Evolutionary conservation across 495 filamentous ascomycete genomes (phyloP).

Genomic region (Parachaetomium inaequale): DNA sequence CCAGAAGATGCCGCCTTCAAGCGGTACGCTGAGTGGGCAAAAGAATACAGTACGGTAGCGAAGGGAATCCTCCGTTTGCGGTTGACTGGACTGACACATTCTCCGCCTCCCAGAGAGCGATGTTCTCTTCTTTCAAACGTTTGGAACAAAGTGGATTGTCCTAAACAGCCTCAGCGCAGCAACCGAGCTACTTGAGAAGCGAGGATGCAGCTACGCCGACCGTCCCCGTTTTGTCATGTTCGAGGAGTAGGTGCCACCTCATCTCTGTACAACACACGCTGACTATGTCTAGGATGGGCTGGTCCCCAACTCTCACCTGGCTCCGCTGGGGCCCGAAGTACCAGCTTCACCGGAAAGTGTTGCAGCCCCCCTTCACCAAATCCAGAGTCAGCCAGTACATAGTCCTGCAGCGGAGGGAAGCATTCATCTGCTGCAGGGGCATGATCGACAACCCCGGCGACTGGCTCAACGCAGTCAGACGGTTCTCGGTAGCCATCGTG

Average conservation of each 20-base stretch:
- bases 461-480: conserved; percentile 28
- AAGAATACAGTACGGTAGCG: conserved; percentile 35
- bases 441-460: conserved; percentile 25
- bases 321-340: conserved; percentile 47
- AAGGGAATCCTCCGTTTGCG: not conserved
- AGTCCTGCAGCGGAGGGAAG: conserved; percentile 36
- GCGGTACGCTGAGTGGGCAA: conserved; percentile 41
- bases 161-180: conserved; percentile 41
- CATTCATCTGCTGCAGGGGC: conserved; percentile 29
- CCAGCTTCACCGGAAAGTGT: conserved; percentile 42
- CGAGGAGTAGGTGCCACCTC: conserved; percentile 31
- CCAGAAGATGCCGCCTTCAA: conserved; percentile 40
- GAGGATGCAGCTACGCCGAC: conserved; percentile 44
- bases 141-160: conserved; percentile 43
- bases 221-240: conserved; percentile 48
- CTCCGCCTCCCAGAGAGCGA: conserved; percentile 24
- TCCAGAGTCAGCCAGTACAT: conserved; percentile 32
- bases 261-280: not conserved
- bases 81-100: not conserved
- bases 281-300: conserved; percentile 38
- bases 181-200: conserved; percentile 43
- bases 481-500: conserved; percentile 32
- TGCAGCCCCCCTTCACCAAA: conserved; percentile 43
- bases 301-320: conserved; percentile 47
- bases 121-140: conserved; percentile 39